Conservation (phyloP, 176 grass and related monocot species). For the Oryza brachyantha region DNA sequence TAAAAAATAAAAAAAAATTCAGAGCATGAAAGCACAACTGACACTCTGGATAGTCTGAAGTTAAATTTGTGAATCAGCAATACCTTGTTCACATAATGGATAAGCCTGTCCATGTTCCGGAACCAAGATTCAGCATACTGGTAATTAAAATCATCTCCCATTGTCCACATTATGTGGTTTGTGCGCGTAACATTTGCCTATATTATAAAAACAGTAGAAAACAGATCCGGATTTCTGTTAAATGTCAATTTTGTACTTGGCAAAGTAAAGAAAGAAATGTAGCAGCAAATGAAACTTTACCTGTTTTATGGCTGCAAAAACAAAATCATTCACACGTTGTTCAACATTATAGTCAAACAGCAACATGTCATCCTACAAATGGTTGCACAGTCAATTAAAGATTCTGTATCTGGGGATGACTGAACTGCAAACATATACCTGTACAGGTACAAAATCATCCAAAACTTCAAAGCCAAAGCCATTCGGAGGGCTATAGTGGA, state of each 20-base stretch:
- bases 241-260: slow-evolving; percentile 15
- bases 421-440: slow-evolving; percentile 46
- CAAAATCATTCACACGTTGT: slow-evolving; percentile 80
- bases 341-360: slow-evolving; percentile 88
- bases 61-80: neutral
- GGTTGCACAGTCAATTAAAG: slow-evolving; percentile 20
- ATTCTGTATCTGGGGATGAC: neutral
- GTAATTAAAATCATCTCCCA: slow-evolving; percentile 93
- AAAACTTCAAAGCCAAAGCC: slow-evolving; percentile 83
- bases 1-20: too few relatives aligned
- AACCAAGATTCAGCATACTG: slow-evolving; percentile 97
- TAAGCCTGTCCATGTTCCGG: slow-evolving; percentile 90
- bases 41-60: neutral
- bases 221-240: slow-evolving; percentile 23
- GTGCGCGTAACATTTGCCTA: slow-evolving; percentile 84
- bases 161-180: slow-evolving; percentile 98
- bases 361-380: slow-evolving; percentile 67
- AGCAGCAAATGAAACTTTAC: slow-evolving; percentile 37
- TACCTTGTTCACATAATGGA: slow-evolving; percentile 93
- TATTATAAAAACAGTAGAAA: slow-evolving; percentile 26
- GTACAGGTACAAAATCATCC: slow-evolving; percentile 62
- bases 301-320: slow-evolving; percentile 78
- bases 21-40: neutral
- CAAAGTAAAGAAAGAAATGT: neutral
- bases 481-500: slow-evolving; percentile 87